Conservation (phyloP, 2,329 filamentous ascomycete genomes). For the Pseudonectria foliicola region DNA sequence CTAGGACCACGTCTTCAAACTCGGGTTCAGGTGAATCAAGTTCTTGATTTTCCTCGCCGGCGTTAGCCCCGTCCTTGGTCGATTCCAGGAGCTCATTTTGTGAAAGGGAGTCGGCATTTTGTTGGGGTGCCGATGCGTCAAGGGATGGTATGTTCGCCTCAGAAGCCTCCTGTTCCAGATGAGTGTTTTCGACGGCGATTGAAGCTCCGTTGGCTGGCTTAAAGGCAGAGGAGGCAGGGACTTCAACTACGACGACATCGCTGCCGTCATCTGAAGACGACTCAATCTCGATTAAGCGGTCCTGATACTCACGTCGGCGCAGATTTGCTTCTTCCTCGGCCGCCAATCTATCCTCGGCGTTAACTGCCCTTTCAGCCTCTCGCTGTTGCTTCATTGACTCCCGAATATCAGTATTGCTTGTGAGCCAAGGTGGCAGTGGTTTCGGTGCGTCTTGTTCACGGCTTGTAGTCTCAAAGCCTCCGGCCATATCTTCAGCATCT, state of each 20-base stretch:
- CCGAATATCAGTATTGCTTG: slow-evolving; percentile 57
- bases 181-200: slow-evolving; percentile 7
- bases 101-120: slow-evolving; percentile 1
- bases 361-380: slow-evolving; percentile 50
- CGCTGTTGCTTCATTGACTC: slow-evolving; percentile 53
- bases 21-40: slow-evolving; percentile 30
- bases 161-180: background rate
- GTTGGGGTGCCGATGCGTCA: background rate
- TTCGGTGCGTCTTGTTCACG: slow-evolving; percentile 37
- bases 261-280: slow-evolving; percentile 53
- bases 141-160: background rate
- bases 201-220: slow-evolving; percentile 3
- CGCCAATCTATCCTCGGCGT: slow-evolving; percentile 54
- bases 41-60: slow-evolving; percentile 17
- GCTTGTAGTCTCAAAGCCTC: slow-evolving; percentile 56
- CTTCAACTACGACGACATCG: slow-evolving; percentile 52
- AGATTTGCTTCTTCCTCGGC: slow-evolving; percentile 49
- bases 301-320: slow-evolving; percentile 34
- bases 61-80: slow-evolving; percentile 1
- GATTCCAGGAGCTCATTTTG: slow-evolving; percentile 4
- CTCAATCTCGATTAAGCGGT: slow-evolving; percentile 54
- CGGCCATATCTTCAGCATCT: slow-evolving; percentile 39
- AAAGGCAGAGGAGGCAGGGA: slow-evolving; percentile 29
- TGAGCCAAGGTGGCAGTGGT: slow-evolving; percentile 73
- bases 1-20: slow-evolving; percentile 29